Percentiles rank a stretch among this genome's conserved stretches.
These are phyloP conservation scores for Rhododendron vialii DNA, from an alignment of 148 eudicot genomes.

Conservation along the genomic window DNA sequence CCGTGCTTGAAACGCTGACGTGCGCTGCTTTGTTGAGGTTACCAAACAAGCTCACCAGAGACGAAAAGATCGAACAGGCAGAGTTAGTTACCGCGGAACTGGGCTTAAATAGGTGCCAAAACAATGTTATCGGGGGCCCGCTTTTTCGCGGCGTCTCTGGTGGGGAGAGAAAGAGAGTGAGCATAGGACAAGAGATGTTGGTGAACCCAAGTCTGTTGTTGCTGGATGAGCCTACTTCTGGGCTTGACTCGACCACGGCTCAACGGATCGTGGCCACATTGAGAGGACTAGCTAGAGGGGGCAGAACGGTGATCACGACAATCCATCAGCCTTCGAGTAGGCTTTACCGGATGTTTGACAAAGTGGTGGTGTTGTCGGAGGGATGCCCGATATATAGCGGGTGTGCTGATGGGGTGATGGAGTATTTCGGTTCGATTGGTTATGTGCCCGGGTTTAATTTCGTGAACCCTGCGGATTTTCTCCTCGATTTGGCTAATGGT, in stretches of 20 bases:
- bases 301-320: constrained; percentile 66
- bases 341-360: constrained; percentile 70
- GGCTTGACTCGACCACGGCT: constrained; percentile 87
- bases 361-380: constrained; percentile 60
- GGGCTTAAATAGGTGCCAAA: constrained; percentile 53
- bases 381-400: constrained; percentile 72
- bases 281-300: constrained; percentile 55
- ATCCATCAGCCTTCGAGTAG: constrained; percentile 84
- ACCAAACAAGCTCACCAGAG: constrained; percentile 36
- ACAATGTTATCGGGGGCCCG: constrained; percentile 62
- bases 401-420: constrained; percentile 46
- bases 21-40: constrained; percentile 66
- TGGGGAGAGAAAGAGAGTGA: constrained; percentile 80
- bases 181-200: constrained; percentile 81
- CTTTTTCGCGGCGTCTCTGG: constrained; percentile 68
- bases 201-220: constrained; percentile 76
- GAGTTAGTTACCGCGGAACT: constrained; percentile 46
- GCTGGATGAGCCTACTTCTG: constrained; percentile 88
- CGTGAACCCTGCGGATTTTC: constrained; percentile 82
- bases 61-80: constrained; percentile 57
- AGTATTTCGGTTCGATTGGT: constrained; percentile 64
- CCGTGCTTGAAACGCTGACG: constrained; percentile 65
- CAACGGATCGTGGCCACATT: constrained; percentile 58
- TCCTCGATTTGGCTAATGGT: constrained; percentile 90
- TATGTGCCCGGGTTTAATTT: constrained; percentile 46